phyloP scores from a whole-genome alignment of 2,329 filamentous ascomycete genomes.

The Fusarium armeniacum region DNA sequence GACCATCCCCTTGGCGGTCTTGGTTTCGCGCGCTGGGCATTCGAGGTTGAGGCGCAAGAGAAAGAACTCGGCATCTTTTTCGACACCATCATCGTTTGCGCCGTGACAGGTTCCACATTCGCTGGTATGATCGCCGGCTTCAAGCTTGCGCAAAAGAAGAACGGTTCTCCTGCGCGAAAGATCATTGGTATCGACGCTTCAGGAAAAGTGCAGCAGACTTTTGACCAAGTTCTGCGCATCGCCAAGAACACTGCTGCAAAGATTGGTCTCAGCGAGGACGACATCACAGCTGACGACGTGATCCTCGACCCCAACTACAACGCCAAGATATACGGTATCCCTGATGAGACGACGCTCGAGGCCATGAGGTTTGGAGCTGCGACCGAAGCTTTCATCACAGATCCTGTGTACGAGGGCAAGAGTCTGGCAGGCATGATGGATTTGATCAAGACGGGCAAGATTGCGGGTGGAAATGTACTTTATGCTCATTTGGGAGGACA shows the following conservation, averaged over 20 bases:
- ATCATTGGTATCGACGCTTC: constrained; percentile 75
- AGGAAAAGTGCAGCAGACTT: constrained; percentile 66
- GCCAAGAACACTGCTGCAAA: constrained; percentile 72
- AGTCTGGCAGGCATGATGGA: constrained; percentile 79
- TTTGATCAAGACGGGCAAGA: constrained; percentile 73
- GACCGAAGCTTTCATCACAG: constrained; percentile 80
- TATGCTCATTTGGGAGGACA: constrained; percentile 81
- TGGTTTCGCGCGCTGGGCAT: constrained; percentile 79
- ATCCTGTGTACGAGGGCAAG: constrained; percentile 84
- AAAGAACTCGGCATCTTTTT: constrained; percentile 72
- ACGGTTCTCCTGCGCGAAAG: constrained; percentile 62
- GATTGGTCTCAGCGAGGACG: constrained; percentile 71
- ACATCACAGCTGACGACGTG: constrained; percentile 74
- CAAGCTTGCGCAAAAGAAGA: constrained; percentile 69
- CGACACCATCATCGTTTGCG: constrained; percentile 76
- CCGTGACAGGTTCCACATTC: constrained; percentile 78
- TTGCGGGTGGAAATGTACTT: constrained; percentile 74
- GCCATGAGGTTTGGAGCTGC: constrained; percentile 77
- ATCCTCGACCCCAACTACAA: constrained; percentile 74
- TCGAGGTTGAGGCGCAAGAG: constrained; percentile 77
- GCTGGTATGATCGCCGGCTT: constrained; percentile 81
- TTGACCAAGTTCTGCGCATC: constrained; percentile 75
- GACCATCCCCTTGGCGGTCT: constrained; percentile 78
- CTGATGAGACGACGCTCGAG: constrained; percentile 73
- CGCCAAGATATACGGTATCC: constrained; percentile 76